phyloP scores from a whole-genome alignment of 441 rosid species.

The Brassica balearica region DNA sequence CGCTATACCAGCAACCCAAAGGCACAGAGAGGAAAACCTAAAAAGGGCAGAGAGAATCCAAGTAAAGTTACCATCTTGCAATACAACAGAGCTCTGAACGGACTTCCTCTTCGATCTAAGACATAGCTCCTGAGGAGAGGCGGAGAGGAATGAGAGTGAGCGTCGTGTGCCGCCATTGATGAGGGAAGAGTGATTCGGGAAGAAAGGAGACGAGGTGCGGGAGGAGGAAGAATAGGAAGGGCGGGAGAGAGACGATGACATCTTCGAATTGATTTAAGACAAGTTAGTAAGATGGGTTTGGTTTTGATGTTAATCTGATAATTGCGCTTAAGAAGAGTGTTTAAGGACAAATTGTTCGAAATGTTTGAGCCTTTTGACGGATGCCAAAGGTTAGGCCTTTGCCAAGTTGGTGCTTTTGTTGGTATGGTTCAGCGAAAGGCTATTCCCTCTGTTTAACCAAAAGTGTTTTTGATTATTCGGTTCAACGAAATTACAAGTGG shows the following conservation, averaged over 20 bases:
- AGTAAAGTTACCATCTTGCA: background rate
- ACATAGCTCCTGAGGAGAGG: background rate
- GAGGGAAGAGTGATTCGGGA: background rate
- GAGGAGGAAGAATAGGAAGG: background rate
- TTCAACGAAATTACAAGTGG: slow-evolving; percentile 14
- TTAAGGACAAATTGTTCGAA: no score
- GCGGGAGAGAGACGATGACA: slow-evolving; percentile 47
- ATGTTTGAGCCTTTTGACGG: no score
- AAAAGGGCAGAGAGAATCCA: background rate
- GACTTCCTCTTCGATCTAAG: background rate
- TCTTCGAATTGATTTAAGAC: no score
- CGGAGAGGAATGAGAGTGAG: background rate
- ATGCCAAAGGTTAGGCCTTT: no score
- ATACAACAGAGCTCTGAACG: background rate
- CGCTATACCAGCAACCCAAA: background rate
- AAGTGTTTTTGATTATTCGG: background rate
- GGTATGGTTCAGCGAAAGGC: no score
- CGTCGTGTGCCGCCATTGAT: background rate
- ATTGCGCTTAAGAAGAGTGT: no score
- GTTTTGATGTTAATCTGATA: no score
- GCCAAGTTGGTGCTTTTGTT: no score
- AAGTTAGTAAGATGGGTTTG: no score
- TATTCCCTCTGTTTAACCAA: no score
- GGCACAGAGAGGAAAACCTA: background rate
- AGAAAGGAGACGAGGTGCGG: no score